Evolutionary conservation across 176 grass and related monocot genomes (phyloP).

Genomic region (Neostapfia colusana): DNA sequence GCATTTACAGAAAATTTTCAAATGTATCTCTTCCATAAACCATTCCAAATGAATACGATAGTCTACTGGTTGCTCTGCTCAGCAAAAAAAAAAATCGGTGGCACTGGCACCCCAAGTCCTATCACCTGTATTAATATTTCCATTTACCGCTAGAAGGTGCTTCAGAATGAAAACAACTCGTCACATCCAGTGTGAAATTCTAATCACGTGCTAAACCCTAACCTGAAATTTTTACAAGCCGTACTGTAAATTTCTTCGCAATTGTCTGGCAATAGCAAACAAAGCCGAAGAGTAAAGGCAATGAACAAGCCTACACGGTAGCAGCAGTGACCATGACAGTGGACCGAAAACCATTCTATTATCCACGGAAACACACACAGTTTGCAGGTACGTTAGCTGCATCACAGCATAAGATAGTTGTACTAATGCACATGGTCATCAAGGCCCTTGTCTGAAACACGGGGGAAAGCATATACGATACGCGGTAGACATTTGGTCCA

Average conservation of each 20-base stretch:
- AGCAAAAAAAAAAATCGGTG: neutral
- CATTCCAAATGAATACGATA: neutral
- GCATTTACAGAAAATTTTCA: neutral
- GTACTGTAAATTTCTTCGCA: neutral
- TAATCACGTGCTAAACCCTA: neutral
- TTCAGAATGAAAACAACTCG: neutral
- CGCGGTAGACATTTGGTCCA: neutral
- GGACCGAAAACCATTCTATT: slow-evolving; percentile 6
- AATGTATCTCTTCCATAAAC: neutral
- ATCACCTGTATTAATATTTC: neutral
- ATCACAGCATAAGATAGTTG: neutral
- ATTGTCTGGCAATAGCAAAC: neutral
- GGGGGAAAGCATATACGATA: slow-evolving; percentile 3
- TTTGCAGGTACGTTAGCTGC: neutral
- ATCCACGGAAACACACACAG: slow-evolving; percentile 5
- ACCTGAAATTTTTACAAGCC: neutral
- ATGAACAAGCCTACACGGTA: neutral
- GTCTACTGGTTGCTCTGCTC: neutral
- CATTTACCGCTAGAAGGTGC: neutral
- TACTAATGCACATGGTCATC: slow-evolving; percentile 10
- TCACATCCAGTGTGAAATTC: neutral
- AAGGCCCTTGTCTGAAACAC: slow-evolving; percentile 29
- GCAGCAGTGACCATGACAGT: slow-evolving; percentile 15
- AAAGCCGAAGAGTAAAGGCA: neutral
- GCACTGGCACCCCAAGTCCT: too few species aligned